Evolutionary conservation across 352 stramenopile genomes (phyloP), one percentile per base, ranked within the genome.

Genomic region (Elongisporangium senticosum): DNA sequence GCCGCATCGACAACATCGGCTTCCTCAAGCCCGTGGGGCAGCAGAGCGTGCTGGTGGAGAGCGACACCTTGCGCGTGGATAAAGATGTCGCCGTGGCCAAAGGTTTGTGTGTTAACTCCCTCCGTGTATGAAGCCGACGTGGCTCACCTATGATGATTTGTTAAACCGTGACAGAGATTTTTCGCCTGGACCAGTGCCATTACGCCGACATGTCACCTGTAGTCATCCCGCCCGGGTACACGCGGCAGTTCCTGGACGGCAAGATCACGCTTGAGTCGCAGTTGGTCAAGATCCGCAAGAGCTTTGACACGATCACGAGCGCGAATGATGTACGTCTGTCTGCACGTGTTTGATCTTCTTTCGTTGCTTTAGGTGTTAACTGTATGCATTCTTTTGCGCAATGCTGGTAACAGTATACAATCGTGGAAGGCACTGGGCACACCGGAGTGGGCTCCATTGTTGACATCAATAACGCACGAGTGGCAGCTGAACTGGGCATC

Each of bases 11-110:
- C 40, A 56, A 75, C 48, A 88, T 93, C 57, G 83, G 83, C 11
- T 98, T 98, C 73, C 86, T 98, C 65, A 99, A 99, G 65, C 94
- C 96, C 49, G 94, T 99, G 24, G 96, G 96, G 5, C 94, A 99
- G 69, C 80, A 98, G 59, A 92, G 87, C 61, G 80, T 95, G 39
- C 63, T 82, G 15, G 84, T 96, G 17, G 69, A 87, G 21, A 61
- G 72, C 47, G 71, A 68, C 52, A 72, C 77, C 14, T 64, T 97
- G 56, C 74, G 80, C 28, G 92, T 98, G 22, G 94, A 98, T 71
- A 98, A 94, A 69, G 83, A 91, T 64, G 80, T 95, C 52, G 79
- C 79, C 0, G 86, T 96, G 54, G 87, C 88, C 17, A 95, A 96
- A 89, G 89, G 97, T 87, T 47, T 58, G 52, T 52, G 7, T 11